A percentile compares a stretch with the other conserved stretches of the same genome.
Evolutionary conservation across 768 basidiomycete genomes (phyloP).

Genomic region (Agaricus blazei): DNA sequence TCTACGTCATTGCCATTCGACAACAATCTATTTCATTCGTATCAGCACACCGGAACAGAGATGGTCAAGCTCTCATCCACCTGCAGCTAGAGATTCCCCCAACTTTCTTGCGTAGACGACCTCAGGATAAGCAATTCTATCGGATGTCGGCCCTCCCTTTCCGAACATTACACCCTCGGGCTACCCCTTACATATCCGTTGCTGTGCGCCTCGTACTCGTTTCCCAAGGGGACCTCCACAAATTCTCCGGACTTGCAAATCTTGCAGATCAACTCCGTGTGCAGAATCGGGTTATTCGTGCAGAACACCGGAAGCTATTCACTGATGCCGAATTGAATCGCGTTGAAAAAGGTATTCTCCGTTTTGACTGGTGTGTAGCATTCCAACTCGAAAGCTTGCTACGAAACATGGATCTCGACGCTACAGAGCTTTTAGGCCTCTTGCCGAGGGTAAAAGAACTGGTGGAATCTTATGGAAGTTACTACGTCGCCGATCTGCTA

Average conservation of each 20-base stretch:
- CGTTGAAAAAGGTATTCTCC: constrained; percentile 25
- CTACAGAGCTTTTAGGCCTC: constrained; percentile 41
- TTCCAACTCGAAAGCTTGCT: constrained; percentile 52
- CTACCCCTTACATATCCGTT: constrained; percentile 47
- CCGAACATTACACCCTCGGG: constrained; percentile 28
- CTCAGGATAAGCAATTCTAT: constrained; percentile 10
- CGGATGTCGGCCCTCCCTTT: constrained; percentile 36
- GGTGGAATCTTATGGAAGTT: constrained; percentile 21
- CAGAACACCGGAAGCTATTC: constrained; percentile 39
- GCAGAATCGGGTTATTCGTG: constrained; percentile 27
- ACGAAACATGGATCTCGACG: constrained; percentile 35
- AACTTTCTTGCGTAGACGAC: constrained; percentile 8
- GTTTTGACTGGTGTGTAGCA: constrained; percentile 42
- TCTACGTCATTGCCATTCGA: constrained; percentile 34
- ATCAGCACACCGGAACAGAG: constrained; percentile 24
- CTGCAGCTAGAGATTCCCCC: constrained; percentile 35
- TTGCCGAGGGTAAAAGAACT: constrained; percentile 26
- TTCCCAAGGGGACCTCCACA: constrained; percentile 24
- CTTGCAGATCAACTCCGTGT: constrained; percentile 32
- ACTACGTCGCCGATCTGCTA: constrained; percentile 34
- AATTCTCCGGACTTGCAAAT: constrained; percentile 33
- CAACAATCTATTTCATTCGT: constrained; percentile 38
- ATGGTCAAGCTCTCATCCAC: constrained; percentile 30
- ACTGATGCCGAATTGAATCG: constrained; percentile 24
- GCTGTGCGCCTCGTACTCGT: constrained; percentile 44